Evolutionary conservation across 2,329 filamentous ascomycete species (phyloP), one percentile per base, ranked within the genome.

Genomic region (Exophiala sideris): DNA sequence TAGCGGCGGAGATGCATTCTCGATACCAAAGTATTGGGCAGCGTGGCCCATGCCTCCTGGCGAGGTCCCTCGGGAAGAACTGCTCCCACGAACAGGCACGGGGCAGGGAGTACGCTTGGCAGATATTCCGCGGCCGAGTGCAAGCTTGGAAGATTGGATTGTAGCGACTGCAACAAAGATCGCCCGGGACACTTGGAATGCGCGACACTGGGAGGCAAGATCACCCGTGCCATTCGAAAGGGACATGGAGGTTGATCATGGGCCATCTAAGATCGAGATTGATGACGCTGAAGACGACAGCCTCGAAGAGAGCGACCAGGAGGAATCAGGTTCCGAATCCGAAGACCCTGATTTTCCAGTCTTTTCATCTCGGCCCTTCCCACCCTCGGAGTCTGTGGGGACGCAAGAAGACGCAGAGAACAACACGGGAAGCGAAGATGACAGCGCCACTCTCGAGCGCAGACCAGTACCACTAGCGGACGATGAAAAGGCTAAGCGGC

Each of bases 21-120:
- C 70, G 12, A 76, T 80, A 1, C 64, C 81, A 0, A 82, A 79
- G 54, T 60, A 67, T 3, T 96, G 92, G 91, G 89, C 88, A 14
- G 88, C 91, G 0, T 96, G 92, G 92, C 92, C 92, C 3, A 69
- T 95, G 65, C 77, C 77, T 16, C 75, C 80, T 3, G 71, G 76
- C 6, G 72, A 79, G 21, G 83, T 94, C 6, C 88, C 88, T 1
- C 72, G 75, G 12, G 74, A 77, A 11, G 73, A 74, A 16, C 79
- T 88, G 49, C 74, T 69, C 53, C 66, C 65, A 16, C 69, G 76
- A 32, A 29, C 42, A 10, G 40, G 29, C 14, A 18, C 7, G 4
- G 34, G 39, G 10, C 38, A 38, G 14, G 52, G 14, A 21, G 47
- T 42, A 42, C 52, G 53, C 14, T 34, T 38, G 18, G 14, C 35